Conservation (phyloP, 83 land plant species). For the Picea abies region DNA sequence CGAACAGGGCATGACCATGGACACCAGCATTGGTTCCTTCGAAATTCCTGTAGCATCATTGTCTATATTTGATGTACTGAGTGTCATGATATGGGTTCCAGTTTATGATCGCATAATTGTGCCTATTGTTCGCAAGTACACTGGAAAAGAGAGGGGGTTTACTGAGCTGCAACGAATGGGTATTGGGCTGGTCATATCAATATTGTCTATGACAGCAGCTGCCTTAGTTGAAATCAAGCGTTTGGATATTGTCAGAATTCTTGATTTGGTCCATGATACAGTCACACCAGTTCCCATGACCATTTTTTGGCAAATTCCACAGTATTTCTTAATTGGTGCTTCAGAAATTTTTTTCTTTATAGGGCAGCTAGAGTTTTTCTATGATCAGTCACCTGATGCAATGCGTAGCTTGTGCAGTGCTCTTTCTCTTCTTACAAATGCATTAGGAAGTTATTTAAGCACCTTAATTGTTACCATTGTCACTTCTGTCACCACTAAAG, state of each 20-base stretch:
- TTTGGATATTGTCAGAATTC: too few species aligned
- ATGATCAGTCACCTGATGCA: conserved; percentile 70
- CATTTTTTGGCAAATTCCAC: too few species aligned
- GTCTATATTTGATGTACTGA: conserved; percentile 30
- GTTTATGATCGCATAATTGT: conserved; percentile 35
- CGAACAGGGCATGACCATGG: too few species aligned
- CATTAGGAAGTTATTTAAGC: conserved; percentile 59
- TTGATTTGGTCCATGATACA: too few species aligned
- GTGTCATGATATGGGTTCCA: conserved; percentile 41
- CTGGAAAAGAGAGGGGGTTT: conserved; percentile 50
- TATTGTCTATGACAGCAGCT: conserved; percentile 45
- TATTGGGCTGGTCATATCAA: conserved; percentile 47
- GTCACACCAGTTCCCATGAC: too few species aligned
- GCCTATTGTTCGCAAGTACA: conserved; percentile 43
- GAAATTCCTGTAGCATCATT: conserved; percentile 38
- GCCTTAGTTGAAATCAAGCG: conserved; percentile 53
- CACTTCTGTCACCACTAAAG: conserved; percentile 40
- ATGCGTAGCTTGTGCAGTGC: conserved; percentile 62
- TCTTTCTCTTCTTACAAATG: conserved; percentile 37
- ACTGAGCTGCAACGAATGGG: conserved; percentile 52
- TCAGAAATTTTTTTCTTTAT: conserved; percentile 53
- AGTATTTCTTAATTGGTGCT: neutral
- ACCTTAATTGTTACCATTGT: conserved; percentile 64
- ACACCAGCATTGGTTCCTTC: neutral
- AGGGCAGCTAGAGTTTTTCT: conserved; percentile 73